Base-by-base conservation (phyloP, 148 eudicot species). In the Rhododendron mucronatum region DNA sequence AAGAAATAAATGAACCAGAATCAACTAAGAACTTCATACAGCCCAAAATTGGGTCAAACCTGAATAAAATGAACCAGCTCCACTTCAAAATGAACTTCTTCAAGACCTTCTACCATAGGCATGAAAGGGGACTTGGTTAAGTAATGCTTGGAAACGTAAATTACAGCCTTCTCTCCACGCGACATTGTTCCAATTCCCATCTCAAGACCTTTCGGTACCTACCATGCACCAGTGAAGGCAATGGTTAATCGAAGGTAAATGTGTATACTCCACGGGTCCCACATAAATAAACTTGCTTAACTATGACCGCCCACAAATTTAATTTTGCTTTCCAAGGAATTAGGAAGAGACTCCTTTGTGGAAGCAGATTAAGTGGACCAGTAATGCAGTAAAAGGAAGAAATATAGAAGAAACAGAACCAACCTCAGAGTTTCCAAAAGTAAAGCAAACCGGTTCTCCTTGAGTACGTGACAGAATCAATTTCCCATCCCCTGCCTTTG, bases 171-270 rank as follows among this genome's bases (percentile, higher is more conserved):
- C 88, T 97, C 99, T 87, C 94, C 94, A 79, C 92, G 92, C 85
- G 98, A 83, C 99, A 97, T 97, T 44, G 96, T 93, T 85, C 96
- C 99, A 79, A 97, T 93, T 85, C 95, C 99, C 96, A 94, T 92
- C 91, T 97, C 99, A 86, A 97, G 95, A 89, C 99, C 99, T 90
- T 92, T 88, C 65, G 98, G 98, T 77, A 97, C 88, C 99, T 97
- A 91, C 35, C 9, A 76, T 13, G 61, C 7, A 88, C 41, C 75
- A 44, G 33, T 4, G 33, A 85, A 53, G 13, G 20, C 53, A 81
- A 71, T 79, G 33, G 69, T 71, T 12, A 48, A 80, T n/a, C 41
- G 3, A 79, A 63, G 80, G 51, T 2, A 78, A 78, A 26, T 51
- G 59, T 33, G 21, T 21, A n/a, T 48, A 85, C 26, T 33, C 26